A percentile compares a stretch with the other conserved stretches of the same genome.
phyloP scores from a whole-genome alignment of 257 asterid species.

The Echium plantagineum region DNA sequence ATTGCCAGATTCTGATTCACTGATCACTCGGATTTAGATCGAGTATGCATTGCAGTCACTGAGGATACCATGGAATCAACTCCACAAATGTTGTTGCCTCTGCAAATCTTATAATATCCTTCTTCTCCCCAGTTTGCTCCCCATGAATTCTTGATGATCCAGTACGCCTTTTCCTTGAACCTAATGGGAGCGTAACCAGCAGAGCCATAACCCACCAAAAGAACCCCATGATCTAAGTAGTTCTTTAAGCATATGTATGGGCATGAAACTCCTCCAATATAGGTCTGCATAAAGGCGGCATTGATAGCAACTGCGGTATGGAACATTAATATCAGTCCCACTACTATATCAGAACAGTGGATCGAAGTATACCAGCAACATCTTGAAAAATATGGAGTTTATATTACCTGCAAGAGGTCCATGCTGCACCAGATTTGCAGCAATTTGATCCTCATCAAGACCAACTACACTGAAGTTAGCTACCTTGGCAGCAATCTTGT shows the following conservation, averaged over 20 bases:
- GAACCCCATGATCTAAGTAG: conserved; percentile 61
- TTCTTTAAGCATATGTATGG: conserved; percentile 61
- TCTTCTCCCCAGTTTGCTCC: conserved; percentile 83
- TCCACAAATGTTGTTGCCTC: conserved; percentile 59
- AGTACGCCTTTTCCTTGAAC: conserved; percentile 76
- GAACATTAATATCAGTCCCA: not conserved
- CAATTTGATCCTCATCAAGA: conserved; percentile 64
- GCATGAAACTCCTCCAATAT: conserved; percentile 77
- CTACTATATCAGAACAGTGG: not conserved
- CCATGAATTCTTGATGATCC: conserved; percentile 94
- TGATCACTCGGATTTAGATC: conserved; percentile 4
- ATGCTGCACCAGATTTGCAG: conserved; percentile 68
- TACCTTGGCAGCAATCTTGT: conserved; percentile 54
- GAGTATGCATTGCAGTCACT: conserved; percentile 44
- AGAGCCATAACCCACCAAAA: conserved; percentile 73
- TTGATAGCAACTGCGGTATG: conserved; percentile 70
- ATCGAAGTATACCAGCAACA: not conserved
- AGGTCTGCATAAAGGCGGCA: conserved; percentile 88
- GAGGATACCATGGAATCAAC: conserved; percentile 86
- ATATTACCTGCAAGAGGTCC: conserved; percentile 87
- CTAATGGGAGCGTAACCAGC: conserved; percentile 66
- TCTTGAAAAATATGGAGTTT: not conserved
- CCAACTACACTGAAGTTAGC: conserved; percentile 74
- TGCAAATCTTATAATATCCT: conserved; percentile 81
- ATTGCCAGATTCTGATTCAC: not conserved